Evolutionary conservation across 2,329 filamentous ascomycete species (phyloP), one percentile per base, ranked within the genome.

Genomic region (Juglanconis juglandina): DNA sequence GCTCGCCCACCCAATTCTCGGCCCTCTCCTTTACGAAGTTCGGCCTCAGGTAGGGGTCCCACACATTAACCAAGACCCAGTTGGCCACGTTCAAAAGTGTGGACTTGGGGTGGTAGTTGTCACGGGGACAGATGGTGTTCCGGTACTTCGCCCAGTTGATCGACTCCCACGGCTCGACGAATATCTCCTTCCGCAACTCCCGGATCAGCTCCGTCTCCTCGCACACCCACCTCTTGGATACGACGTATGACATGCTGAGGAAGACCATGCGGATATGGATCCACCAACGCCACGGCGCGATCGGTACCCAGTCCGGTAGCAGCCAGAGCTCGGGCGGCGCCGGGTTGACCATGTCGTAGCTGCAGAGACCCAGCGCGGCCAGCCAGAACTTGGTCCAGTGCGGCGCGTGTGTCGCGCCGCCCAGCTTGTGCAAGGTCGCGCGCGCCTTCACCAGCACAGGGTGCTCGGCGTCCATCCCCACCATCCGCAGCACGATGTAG

Each of bases 361-460:
- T 79, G 70, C 87, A 87, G 4, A 98, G 84, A 14, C 92, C 92
- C 63, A 99, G 76, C 3, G 96, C 82, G 44, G 89, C 89, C 51
- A 99, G 82, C 92, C 93, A 97, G 74, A 96, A 96, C 71, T 99
- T 99, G n/a, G 86, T 86, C 95, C 95, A 99, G 71, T 98, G 95
- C 30, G 95, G 96, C 1, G 86, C 86, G 68, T 92, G 87, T 13
- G 90, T 79, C 1, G 92, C 92, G 34, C 95, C 94, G 10, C 95
- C 95, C 46, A 98, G 80, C 70, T 88, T 87, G 75, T 97, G 92
- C 37, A 99, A 78, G 24, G 87, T 89, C 1, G 82, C 87, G 63
- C 96, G 85, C 2, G 95, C 95, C 74, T 91, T 95, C 56, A 91
- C 81, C 87, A 98, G 91, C 47, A 90, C 79, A 13, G 90, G 87